These are phyloP conservation scores for Aspergillus sp. DNA, from an alignment of 2,329 filamentous ascomycete genomes.

Conservation along the genomic window DNA sequence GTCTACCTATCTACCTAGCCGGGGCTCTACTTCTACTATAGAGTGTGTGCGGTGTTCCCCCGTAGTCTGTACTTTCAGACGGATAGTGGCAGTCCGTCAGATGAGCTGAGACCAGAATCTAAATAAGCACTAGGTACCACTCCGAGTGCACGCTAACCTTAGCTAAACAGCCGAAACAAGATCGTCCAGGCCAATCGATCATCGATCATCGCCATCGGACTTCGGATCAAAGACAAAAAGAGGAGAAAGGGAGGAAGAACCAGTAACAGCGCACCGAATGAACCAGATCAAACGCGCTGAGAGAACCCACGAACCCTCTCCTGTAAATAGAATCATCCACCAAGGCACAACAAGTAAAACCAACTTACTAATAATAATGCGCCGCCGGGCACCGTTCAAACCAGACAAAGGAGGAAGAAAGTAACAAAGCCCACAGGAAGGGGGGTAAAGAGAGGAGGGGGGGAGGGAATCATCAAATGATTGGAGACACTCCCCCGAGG, in stretches of 20 bases:
- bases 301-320: neutral
- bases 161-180: neutral
- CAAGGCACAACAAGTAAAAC: neutral
- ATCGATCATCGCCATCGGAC: neutral
- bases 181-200: neutral
- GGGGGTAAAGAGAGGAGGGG: too few species aligned
- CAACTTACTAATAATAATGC: neutral
- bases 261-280: neutral
- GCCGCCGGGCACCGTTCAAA: neutral
- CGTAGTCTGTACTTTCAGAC: too few species aligned
- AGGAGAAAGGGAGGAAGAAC: neutral
- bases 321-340: neutral
- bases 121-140: neutral
- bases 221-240: neutral
- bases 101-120: neutral
- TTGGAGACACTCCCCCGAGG: conserved; percentile 10
- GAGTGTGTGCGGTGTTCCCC: too few species aligned
- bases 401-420: neutral
- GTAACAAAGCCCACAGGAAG: neutral
- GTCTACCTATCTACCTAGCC: too few species aligned
- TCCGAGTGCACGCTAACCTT: neutral
- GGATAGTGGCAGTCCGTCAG: neutral
- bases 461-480: neutral
- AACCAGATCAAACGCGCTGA: neutral
- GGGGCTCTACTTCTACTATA: too few species aligned